Conservation (phyloP, 164 flowering plant species). For the Brasenia schreberi region DNA sequence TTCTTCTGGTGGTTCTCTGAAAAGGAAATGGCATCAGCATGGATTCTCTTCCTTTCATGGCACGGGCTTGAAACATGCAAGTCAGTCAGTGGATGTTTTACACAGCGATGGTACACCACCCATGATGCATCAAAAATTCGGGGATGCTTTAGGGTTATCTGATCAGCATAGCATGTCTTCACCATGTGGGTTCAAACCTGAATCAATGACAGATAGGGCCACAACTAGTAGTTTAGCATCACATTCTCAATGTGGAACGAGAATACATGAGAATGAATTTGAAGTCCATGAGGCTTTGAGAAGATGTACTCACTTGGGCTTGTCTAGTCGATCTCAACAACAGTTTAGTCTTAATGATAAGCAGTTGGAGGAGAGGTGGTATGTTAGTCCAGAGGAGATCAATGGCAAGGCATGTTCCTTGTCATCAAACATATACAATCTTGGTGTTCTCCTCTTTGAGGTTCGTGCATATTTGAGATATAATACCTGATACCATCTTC, state of each 20-base stretch:
- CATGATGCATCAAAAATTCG: conserved; percentile 39
- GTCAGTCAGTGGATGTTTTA: not conserved
- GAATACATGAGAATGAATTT: conserved; percentile 5
- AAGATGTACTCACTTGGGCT: conserved; percentile 9
- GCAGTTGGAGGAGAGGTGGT: conserved; percentile 74
- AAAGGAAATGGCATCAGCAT: not conserved
- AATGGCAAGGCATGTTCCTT: conserved; percentile 26
- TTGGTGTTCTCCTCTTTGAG: conserved; percentile 98
- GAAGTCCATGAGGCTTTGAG: conserved; percentile 9
- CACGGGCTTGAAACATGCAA: not conserved
- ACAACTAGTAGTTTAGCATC: conserved; percentile 6
- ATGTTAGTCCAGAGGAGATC: conserved; percentile 62
- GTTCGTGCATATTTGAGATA: conserved; percentile 18
- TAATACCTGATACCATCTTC: not conserved
- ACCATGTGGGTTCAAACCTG: conserved; percentile 16
- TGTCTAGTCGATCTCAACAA: conserved; percentile 11
- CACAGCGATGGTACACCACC: conserved; percentile 8
- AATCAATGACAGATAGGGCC: conserved; percentile 9
- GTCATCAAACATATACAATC: conserved; percentile 61
- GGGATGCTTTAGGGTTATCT: conserved; percentile 13
- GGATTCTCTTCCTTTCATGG: not conserved
- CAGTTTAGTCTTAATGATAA: conserved; percentile 13
- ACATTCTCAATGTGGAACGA: conserved; percentile 10
- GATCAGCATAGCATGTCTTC: conserved; percentile 23
- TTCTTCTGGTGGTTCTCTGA: not conserved